Evolutionary conservation across 352 stramenopile species (phyloP), one percentile per base, ranked within the genome.

Genomic region (Phytophthora quininea): DNA sequence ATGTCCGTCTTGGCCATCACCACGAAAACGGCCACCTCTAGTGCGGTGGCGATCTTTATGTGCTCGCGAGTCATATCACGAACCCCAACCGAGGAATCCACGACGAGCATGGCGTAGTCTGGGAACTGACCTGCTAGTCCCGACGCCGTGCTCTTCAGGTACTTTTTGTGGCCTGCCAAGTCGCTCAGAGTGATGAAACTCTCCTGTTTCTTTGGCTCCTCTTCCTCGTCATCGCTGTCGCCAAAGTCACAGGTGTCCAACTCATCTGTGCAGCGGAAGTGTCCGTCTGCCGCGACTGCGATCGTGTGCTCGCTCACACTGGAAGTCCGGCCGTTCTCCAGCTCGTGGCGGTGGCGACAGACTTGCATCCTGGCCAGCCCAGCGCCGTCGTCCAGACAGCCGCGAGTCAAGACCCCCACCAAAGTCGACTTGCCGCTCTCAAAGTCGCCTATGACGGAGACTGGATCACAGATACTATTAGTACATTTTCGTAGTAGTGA

Each of bases 351-450:
- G 62, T 97, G 89, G 29, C 83, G 77, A 69, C 96, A 96, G 14
- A 96, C 89, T 67, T 97, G 88, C 88, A 97, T 96, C 7, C 91
- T 82, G 7, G 89, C 88, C 31, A 97, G 74, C 1, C 91, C 91
- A 48, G 84, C 72, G 3, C 91, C 91, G 58, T 97, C 89, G 57
- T 97, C 91, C 27, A 93, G 67, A 49, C 77, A 90, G 3, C 89
- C 86, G 29, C 86, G 79, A 8, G 89, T 97, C 19, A 97, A 62
- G n/a, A 97, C 91, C 8, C 90, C 88, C 3, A 97, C 84, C 11
- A 97, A 61, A 38, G 91, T 97, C 57, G 89, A 97, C 68, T 97
- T 97, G 61, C 91, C 91, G 49, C 88, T 91, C 38, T 91, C 88
- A 62, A 91, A 88, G 47, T 91, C 86, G 4, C 91, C 91, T 42